A percentile compares a stretch with the other conserved stretches of the same genome.
phyloP scores from a whole-genome alignment of 1,284 basidiomycete species.

The Gomphus bonarii region DNA sequence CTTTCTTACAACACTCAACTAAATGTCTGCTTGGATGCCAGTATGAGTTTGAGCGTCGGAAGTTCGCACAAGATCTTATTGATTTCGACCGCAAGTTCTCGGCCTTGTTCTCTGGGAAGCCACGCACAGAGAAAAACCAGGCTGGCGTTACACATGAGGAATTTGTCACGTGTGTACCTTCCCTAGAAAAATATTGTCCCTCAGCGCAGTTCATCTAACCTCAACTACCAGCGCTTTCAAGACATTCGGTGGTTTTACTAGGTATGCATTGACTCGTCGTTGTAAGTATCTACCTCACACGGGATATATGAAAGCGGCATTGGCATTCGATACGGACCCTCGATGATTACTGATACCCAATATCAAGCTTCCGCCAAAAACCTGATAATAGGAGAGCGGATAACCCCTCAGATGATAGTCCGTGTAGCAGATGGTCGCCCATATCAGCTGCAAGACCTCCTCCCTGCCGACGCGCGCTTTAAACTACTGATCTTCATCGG shows the following conservation, averaged over 20 bases:
- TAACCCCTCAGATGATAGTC: constrained; percentile 48
- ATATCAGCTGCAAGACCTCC: constrained; percentile 56
- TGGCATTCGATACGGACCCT: constrained; percentile 51
- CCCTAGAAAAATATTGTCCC: background rate
- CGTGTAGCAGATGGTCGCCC: constrained; percentile 55
- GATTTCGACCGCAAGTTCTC: constrained; percentile 71
- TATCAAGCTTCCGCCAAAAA: constrained; percentile 36
- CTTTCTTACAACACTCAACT: background rate
- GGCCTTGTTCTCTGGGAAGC: constrained; percentile 68
- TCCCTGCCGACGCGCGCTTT: constrained; percentile 63
- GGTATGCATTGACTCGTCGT: constrained; percentile 1
- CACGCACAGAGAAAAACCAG: constrained; percentile 40
- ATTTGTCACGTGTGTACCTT: constrained; percentile 40
- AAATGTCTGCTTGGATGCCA: constrained; percentile 17
- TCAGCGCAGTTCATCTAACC: constrained; percentile 4
- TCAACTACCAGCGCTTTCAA: constrained; percentile 38
- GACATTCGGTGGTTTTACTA: constrained; percentile 21
- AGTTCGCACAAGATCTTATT: constrained; percentile 75
- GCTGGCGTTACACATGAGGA: constrained; percentile 60
- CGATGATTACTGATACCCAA: constrained; percentile 34
- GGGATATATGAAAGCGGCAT: constrained; percentile 38
- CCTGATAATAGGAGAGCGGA: constrained; percentile 47
- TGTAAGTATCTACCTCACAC: constrained; percentile 29
- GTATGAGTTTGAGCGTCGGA: constrained; percentile 64
- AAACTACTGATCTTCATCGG: constrained; percentile 65